Conservation (phyloP, 345 rosid genomes). For the Capsella bursapastoris region DNA sequence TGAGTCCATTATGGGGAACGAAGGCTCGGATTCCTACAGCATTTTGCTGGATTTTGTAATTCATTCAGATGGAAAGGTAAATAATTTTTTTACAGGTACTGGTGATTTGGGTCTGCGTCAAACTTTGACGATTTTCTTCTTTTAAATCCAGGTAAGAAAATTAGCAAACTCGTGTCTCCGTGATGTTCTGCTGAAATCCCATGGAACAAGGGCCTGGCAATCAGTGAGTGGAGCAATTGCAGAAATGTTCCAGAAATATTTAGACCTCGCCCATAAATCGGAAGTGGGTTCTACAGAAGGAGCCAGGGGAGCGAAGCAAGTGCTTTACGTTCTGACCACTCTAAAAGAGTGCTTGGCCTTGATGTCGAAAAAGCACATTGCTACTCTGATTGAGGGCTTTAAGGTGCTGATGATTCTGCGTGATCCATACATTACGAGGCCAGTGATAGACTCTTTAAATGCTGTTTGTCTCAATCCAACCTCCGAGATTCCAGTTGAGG, state of each 20-base stretch:
- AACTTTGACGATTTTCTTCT: slow-evolving; percentile 14
- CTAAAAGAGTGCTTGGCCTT: slow-evolving; percentile 81
- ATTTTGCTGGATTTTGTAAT: slow-evolving; percentile 50
- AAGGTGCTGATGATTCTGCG: slow-evolving; percentile 65
- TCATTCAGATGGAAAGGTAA: slow-evolving; percentile 72
- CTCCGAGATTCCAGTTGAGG: slow-evolving; percentile 67
- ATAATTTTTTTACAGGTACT: background rate
- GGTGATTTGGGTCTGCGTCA: slow-evolving; percentile 3
- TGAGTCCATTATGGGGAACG: slow-evolving; percentile 55
- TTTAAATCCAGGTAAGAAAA: slow-evolving; percentile 66
- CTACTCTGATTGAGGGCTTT: slow-evolving; percentile 63
- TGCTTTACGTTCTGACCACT: slow-evolving; percentile 66
- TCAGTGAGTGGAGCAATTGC: slow-evolving; percentile 81
- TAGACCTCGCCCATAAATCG: slow-evolving; percentile 75
- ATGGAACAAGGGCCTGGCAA: slow-evolving; percentile 51
- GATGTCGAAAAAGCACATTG: slow-evolving; percentile 61
- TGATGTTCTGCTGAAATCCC: slow-evolving; percentile 62
- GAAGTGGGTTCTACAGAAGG: slow-evolving; percentile 54
- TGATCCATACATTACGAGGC: slow-evolving; percentile 68
- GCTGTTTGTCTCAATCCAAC: slow-evolving; percentile 60
- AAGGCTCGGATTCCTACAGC: slow-evolving; percentile 53
- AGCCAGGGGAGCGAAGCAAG: slow-evolving; percentile 78
- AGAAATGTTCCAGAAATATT: slow-evolving; percentile 63
- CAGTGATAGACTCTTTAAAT: slow-evolving; percentile 72
- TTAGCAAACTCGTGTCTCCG: slow-evolving; percentile 66